Base-by-base conservation (phyloP, 495 filamentous ascomycete genomes). In the Penicillium pancosmium region DNA sequence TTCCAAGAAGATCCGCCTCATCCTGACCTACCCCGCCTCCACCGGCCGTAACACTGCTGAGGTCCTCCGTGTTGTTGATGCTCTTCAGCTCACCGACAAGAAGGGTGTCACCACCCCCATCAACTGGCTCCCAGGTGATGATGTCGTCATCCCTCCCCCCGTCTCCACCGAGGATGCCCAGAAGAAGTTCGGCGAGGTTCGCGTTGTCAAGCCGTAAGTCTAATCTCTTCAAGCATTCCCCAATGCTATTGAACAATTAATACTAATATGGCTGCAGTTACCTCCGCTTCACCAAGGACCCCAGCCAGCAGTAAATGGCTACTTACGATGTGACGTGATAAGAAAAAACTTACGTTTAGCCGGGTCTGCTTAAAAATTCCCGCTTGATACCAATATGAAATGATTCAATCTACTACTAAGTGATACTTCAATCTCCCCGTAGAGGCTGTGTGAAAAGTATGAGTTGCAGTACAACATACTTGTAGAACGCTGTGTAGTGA, bases 1-100 rank as follows among this genome's bases (percentile, higher is more conserved):
- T 25, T 60, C 69, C 60, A 88, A 89, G 79, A 88, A 86, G 78
- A 86, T 90, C 66, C 81, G 83, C 31, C 70, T 87, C 63, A 86
- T 79, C 21, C 85, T 88, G 84, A 79, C 83, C 73, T 90, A 90
- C 69, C 87, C 87, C 19, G 85, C 86, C 34, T 81, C 78, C 16
- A 86, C 84, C 12, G 87, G 87, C 36, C 69, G 87, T 23, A 89
- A 88, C 74, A 81, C 86, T 6, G 71, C 77, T 1, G 87, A 90
- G 75, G 85, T 90, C 27, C 73, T 90, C 59, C 69, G 86, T 48
- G 87, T 87, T 31, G 73, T 90, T 53, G 87, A 90, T 67, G 77
- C 79, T n/a, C 68, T 90, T 62, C 85, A 88, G 74, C 82, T 76
- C 38, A 84, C 77, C 9, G 86, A 88, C 65, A 81, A 78, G 70